Evolutionary conservation across 176 grass and related monocot species (phyloP).

Genomic region (Carex myosuroides): DNA sequence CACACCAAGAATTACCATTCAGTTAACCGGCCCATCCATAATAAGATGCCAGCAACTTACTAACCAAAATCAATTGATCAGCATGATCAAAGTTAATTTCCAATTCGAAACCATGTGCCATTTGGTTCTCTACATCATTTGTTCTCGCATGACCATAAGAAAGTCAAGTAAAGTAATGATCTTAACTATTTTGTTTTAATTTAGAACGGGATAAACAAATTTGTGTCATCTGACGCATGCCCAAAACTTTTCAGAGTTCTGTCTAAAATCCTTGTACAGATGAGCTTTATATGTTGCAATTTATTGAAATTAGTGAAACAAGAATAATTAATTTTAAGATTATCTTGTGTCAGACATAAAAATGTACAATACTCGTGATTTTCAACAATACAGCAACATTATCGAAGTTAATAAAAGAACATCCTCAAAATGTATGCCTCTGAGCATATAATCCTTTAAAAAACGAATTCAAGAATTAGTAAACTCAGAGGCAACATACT

Average conservation of each 20-base stretch:
- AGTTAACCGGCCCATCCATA: not conserved
- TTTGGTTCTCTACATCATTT: not conserved
- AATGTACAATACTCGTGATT: not conserved
- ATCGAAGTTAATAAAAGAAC: not conserved
- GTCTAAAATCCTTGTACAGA: not conserved
- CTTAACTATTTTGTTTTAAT: not conserved
- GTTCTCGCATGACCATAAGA: not conserved
- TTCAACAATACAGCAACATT: not conserved
- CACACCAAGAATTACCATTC: not conserved
- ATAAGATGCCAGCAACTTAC: not conserved
- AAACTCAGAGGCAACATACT: conserved; percentile 5
- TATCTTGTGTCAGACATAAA: not conserved
- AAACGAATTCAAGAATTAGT: not conserved
- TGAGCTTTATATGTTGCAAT: not conserved
- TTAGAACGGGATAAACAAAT: not conserved
- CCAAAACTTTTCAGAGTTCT: not conserved
- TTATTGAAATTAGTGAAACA: not conserved
- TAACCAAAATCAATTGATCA: not conserved
- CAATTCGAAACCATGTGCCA: not conserved
- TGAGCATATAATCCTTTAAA: not conserved
- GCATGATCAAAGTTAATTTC: not conserved
- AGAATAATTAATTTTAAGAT: not conserved
- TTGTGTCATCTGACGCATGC: not conserved
- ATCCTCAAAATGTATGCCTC: conserved; percentile 9
- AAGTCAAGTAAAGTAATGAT: not conserved